Base-by-base conservation (phyloP, 495 filamentous ascomycete genomes). In the Aspergillus carlsbadensis region DNA sequence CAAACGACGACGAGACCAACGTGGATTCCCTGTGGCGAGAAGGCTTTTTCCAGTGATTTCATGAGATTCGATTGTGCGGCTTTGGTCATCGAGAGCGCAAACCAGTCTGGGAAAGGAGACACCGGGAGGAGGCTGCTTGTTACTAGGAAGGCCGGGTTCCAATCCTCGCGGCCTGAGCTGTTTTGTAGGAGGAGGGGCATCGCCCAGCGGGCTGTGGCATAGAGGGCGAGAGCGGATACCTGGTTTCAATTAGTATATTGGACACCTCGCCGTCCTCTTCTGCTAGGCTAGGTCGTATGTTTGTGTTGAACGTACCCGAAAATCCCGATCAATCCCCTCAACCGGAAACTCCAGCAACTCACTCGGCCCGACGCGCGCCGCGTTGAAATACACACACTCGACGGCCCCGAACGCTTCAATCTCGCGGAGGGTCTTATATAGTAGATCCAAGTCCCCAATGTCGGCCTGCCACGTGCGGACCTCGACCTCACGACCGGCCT, bases 351-450 rank as follows among this genome's bases (percentile, higher is more conserved):
- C 37, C 22, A 54, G 18, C 7, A 54, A 44, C n/a, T 8, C 5
- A 20, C 51, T 54, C 7, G 11, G 14, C 3, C n/a, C 51, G 2
- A 54, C 51, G 2, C 51, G 36, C 10, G 51, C 51, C 7, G 51
- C 51, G 26, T 54, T 54, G 37, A 54, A 54, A 44, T 43, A 54
- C 15, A 54, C 37, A 33, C 51, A 54, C 11, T 54, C 51, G 1
- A 54, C 13, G 10, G 10, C 6, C 17, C 51, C 51, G 8, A 41
- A 54, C n/a, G 17, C 7, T 17, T 41, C 20, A 2, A 54, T 33
- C 39, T 43, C 51, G 3, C n/a, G 6, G 14, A 54, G 24, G 3
- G 39, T 21, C 10, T 34, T 7, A 20, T 43, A 1, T 0, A 54
- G 29, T 22, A n/a, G 22, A 1, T 42, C 39, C 8, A 22, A 1